Conservation (phyloP, 2,329 filamentous ascomycete genomes). For the Calonectria leucothoes region DNA sequence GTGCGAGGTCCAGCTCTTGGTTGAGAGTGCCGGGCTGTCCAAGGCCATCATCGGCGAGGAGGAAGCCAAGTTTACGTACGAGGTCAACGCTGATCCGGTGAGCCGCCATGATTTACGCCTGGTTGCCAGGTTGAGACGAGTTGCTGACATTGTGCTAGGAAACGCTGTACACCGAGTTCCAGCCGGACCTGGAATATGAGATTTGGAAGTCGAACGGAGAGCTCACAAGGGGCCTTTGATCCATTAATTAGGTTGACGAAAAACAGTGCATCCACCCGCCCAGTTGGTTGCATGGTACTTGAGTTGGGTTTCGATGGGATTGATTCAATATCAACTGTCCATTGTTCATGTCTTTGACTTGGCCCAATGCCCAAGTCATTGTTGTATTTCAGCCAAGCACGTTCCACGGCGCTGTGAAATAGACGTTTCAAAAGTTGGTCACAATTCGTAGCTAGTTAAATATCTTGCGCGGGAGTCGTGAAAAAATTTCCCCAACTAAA, state of each 20-base stretch:
- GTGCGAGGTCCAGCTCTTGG: slow-evolving; percentile 49
- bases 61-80: slow-evolving; percentile 53
- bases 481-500: neutral
- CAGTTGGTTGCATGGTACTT: neutral
- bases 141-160: slow-evolving; percentile 33
- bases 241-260: neutral
- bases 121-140: accelerated
- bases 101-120: neutral
- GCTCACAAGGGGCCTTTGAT: slow-evolving; percentile 25
- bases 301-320: neutral
- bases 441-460: neutral
- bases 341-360: too few species aligned
- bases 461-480: neutral
- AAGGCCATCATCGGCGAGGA: slow-evolving; percentile 49
- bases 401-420: too few species aligned
- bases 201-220: slow-evolving; percentile 45
- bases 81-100: slow-evolving; percentile 46
- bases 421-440: neutral
- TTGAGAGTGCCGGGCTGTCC: slow-evolving; percentile 41
- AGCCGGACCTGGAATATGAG: slow-evolving; percentile 49
- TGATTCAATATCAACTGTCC: neutral
- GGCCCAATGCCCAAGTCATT: too few species aligned
- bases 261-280: neutral
- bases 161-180: slow-evolving; percentile 49
- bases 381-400: too few species aligned